Percentiles rank a stretch among this genome's conserved stretches.
Conservation (phyloP, 345 rosid species). For the Acer yangbiense region DNA sequence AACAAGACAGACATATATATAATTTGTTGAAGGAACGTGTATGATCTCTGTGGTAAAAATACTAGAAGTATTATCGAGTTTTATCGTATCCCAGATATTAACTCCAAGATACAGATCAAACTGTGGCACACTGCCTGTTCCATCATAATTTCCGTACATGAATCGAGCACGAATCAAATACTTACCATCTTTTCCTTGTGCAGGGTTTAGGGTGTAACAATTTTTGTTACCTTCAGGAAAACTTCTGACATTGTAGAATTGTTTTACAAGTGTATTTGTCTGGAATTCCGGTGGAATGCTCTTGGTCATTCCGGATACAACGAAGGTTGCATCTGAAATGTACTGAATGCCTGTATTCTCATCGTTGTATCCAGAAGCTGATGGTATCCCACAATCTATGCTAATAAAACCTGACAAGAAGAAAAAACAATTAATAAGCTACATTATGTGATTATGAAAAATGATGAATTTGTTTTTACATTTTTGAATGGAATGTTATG, state of each 20-base stretch:
- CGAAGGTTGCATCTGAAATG: conserved; percentile 18
- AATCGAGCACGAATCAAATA: conserved; percentile 25
- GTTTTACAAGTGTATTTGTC: neutral
- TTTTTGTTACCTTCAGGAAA: conserved; percentile 28
- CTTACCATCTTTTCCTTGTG: conserved; percentile 1
- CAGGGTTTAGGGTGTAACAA: conserved; percentile 19
- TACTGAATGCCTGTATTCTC: conserved; percentile 9
- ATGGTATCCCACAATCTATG: conserved; percentile 28
- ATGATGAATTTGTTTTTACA: neutral
- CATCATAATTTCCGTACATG: conserved; percentile 24
- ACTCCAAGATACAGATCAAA: conserved; percentile 28
- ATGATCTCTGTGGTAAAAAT: conserved; percentile 17
- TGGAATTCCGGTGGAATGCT: neutral
- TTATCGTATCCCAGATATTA: conserved; percentile 20
- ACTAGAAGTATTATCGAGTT: neutral
- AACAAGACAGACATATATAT: conserved; percentile 18
- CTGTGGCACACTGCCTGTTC: neutral
- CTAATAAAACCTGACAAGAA: conserved; percentile 24
- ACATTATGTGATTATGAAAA: neutral
- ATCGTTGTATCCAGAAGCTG: neutral
- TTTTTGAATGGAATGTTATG: too few relatives aligned
- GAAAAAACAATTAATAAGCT: neutral
- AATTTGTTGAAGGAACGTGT: neutral
- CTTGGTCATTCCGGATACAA: neutral
- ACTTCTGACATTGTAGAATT: neutral